phyloP scores from a whole-genome alignment of 1,139 yeast genomes.

The Debaryomyces nepalensis region DNA sequence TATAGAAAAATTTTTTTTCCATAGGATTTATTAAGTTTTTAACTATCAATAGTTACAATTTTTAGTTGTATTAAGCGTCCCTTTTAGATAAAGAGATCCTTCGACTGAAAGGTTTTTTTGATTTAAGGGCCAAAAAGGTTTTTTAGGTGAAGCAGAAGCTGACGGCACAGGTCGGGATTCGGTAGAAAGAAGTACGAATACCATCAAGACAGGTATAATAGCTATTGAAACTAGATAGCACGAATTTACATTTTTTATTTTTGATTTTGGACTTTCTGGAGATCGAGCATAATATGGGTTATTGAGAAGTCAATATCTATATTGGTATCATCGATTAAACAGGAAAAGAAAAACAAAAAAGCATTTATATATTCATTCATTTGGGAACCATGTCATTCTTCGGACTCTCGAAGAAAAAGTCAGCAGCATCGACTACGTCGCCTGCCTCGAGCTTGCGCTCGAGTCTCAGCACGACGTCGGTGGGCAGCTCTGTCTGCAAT shows the following conservation, averaged over 20 bases:
- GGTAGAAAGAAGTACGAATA: neutral
- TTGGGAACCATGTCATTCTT: slow-evolving; percentile 18
- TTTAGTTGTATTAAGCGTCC: slow-evolving; percentile 11
- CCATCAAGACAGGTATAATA: slow-evolving; percentile 2
- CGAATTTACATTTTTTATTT: neutral
- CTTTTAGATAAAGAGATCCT: slow-evolving; percentile 11
- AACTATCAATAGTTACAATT: slow-evolving; percentile 5
- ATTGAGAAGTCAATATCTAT: slow-evolving; percentile 9
- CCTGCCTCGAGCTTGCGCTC: slow-evolving; percentile 14
- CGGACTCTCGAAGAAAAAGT: slow-evolving; percentile 20
- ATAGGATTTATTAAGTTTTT: slow-evolving; percentile 9
- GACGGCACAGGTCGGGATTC: slow-evolving; percentile 7
- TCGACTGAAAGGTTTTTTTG: slow-evolving; percentile 9
- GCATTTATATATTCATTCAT: slow-evolving; percentile 7
- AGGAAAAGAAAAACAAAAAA: slow-evolving; percentile 6
- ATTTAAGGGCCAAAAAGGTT: slow-evolving; percentile 11
- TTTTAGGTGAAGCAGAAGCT: slow-evolving; percentile 12
- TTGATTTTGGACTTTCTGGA: slow-evolving; percentile 6
- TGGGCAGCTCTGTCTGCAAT: slow-evolving; percentile 5
- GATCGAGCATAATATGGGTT: slow-evolving; percentile 9
- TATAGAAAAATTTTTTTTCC: neutral
- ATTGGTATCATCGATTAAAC: slow-evolving; percentile 4
- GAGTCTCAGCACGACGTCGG: slow-evolving; percentile 8
- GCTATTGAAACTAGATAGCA: neutral
- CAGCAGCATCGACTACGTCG: slow-evolving; percentile 18